Evolutionary conservation across 169 alveolate genomes (phyloP).

Genomic region (Plasmodium adleri): DNA sequence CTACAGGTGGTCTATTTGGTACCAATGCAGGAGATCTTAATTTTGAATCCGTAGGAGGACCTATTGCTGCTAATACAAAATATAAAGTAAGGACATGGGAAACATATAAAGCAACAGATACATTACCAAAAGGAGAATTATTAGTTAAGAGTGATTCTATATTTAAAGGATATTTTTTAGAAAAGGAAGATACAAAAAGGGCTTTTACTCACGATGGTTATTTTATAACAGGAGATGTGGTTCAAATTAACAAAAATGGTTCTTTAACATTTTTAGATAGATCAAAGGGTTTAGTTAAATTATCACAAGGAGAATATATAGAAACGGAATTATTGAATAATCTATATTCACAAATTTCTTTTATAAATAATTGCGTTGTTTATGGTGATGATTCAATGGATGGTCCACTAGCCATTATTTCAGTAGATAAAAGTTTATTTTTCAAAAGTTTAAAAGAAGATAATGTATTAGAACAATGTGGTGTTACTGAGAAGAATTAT

Average conservation of each 20-base stretch:
- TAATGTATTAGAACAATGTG: not conserved
- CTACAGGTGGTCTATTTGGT: slow-evolving; percentile 15
- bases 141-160: slow-evolving; percentile 90
- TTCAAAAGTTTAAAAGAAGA: slow-evolving; percentile 9
- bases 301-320: slow-evolving; percentile 97
- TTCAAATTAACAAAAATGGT: slow-evolving; percentile 88
- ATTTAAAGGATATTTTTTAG: slow-evolving; percentile 93
- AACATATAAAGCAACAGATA: slow-evolving; percentile 79
- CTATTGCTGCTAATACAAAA: not conserved
- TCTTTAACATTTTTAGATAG: slow-evolving; percentile 94
- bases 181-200: slow-evolving; percentile 89
- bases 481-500: not conserved
- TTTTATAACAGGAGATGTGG: slow-evolving; percentile 95
- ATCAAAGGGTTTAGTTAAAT: slow-evolving; percentile 94
- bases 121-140: slow-evolving; percentile 94
- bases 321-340: slow-evolving; percentile 56
- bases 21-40: not conserved
- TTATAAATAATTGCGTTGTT: slow-evolving; percentile 35
- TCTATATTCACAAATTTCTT: slow-evolving; percentile 22
- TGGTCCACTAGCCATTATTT: slow-evolving; percentile 53
- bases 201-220: slow-evolving; percentile 91
- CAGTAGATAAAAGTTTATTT: slow-evolving; percentile 25
- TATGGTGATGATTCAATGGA: slow-evolving; percentile 66
- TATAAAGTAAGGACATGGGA: slow-evolving; percentile 55
- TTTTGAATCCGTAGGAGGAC: slow-evolving; percentile 29